phyloP scores from a whole-genome alignment of 2,329 filamentous ascomycete species.

The Talaromyces amestolkiae region DNA sequence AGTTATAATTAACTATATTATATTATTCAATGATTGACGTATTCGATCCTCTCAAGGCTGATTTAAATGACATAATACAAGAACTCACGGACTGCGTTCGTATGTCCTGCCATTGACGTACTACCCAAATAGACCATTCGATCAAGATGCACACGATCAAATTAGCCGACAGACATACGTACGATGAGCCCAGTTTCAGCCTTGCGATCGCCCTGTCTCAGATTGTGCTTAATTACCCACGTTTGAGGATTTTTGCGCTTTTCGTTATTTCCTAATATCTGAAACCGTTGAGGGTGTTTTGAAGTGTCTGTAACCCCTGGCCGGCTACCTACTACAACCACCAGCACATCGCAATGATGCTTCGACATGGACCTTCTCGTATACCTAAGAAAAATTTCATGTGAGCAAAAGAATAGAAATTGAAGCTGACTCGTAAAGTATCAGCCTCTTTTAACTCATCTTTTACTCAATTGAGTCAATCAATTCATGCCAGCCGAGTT shows the following conservation, averaged over 20 bases:
- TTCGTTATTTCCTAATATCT: neutral
- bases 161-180: too few species aligned
- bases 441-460: neutral
- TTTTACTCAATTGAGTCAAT: neutral
- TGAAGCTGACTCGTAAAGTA: neutral
- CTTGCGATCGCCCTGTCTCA: neutral
- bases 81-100: neutral
- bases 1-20: neutral
- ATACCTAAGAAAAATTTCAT: neutral
- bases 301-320: neutral
- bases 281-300: neutral
- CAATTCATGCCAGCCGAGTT: neutral
- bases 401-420: neutral
- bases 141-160: too few species aligned
- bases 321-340: neutral
- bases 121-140: too few species aligned
- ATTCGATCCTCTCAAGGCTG: neutral
- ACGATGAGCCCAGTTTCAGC: neutral
- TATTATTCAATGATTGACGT: neutral
- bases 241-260: neutral
- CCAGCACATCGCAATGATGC: neutral
- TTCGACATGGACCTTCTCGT: neutral
- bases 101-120: too few species aligned
- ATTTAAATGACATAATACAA: neutral
- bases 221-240: neutral